Percentiles rank a stretch among this genome's conserved stretches.
Evolutionary conservation across 192 early-diverging fungal genomes (phyloP).

Genomic region (Spinellus fusiger): DNA sequence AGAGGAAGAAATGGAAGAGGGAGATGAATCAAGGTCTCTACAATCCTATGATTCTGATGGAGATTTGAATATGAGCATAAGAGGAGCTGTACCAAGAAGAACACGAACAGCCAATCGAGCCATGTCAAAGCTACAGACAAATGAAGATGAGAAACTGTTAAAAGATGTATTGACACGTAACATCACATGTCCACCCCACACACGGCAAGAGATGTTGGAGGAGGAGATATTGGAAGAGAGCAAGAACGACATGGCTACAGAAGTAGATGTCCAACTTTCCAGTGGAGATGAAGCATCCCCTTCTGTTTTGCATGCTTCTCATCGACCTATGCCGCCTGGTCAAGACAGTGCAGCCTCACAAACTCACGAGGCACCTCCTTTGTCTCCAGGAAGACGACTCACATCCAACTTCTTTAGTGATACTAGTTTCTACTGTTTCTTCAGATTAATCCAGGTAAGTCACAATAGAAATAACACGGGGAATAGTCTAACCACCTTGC

Average conservation of each 20-base stretch:
- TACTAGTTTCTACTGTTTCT: constrained; percentile 77
- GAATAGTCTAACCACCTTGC: background rate
- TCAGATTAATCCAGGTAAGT: constrained; percentile 78
- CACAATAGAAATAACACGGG: background rate
- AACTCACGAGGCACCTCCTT: constrained; percentile 18
- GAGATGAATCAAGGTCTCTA: constrained; percentile 15
- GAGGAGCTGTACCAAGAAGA: background rate
- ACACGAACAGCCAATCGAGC: constrained; percentile 1
- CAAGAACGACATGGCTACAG: constrained; percentile 1
- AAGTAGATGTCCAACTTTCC: background rate
- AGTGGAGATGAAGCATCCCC: constrained; percentile 20
- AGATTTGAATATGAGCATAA: constrained; percentile 5
- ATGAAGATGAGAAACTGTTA: background rate
- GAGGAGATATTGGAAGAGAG: constrained; percentile 10
- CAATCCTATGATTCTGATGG: constrained; percentile 13
- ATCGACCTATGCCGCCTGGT: background rate
- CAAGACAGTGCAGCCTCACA: constrained; percentile 17
- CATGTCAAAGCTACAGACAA: background rate
- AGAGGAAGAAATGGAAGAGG: constrained; percentile 45
- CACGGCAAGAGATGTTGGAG: constrained; percentile 1
- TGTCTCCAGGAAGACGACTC: constrained; percentile 23
- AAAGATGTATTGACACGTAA: constrained; percentile 14
- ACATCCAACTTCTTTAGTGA: constrained; percentile 79
- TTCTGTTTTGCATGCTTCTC: constrained; percentile 14
- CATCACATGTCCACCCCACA: background rate